Percentiles rank a stretch among this genome's conserved stretches.
These are phyloP conservation scores for Sophora flavescens DNA, from an alignment of 306 rosid genomes.

Conservation along the genomic window DNA sequence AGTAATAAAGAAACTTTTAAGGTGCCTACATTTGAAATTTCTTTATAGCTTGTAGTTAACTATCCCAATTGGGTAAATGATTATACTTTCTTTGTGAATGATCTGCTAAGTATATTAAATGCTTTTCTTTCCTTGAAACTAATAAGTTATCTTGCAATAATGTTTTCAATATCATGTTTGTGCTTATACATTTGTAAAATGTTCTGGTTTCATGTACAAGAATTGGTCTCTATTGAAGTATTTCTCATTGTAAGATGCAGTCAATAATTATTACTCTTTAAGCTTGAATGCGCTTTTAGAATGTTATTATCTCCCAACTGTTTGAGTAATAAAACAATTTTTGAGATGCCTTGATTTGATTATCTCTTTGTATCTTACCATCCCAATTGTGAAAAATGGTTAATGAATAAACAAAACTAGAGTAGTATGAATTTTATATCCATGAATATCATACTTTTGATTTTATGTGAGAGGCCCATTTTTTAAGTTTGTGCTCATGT, in stretches of 20 bases:
- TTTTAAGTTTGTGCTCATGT: slow-evolving; percentile 34
- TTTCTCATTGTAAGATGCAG: too few species aligned
- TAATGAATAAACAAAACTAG: not conserved
- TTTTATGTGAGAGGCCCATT: not conserved
- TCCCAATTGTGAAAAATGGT: not conserved
- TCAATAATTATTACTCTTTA: too few species aligned
- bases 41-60: not conserved
- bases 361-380: not conserved
- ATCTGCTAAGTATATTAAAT: not conserved
- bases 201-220: too few species aligned
- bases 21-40: not conserved
- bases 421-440: not conserved
- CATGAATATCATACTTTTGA: not conserved
- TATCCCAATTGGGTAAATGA: not conserved
- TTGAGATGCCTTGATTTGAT: too few species aligned
- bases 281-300: too few species aligned
- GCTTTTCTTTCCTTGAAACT: not conserved
- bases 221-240: too few species aligned
- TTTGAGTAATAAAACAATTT: too few species aligned
- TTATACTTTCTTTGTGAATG: not conserved
- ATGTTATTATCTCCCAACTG: too few species aligned
- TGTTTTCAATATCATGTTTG: not conserved
- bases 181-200: not conserved
- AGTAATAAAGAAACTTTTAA: not conserved
- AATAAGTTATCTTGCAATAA: not conserved